phyloP scores from a whole-genome alignment of 2,329 filamentous ascomycete species.

The Ceratocystis cacaofunesta region DNA sequence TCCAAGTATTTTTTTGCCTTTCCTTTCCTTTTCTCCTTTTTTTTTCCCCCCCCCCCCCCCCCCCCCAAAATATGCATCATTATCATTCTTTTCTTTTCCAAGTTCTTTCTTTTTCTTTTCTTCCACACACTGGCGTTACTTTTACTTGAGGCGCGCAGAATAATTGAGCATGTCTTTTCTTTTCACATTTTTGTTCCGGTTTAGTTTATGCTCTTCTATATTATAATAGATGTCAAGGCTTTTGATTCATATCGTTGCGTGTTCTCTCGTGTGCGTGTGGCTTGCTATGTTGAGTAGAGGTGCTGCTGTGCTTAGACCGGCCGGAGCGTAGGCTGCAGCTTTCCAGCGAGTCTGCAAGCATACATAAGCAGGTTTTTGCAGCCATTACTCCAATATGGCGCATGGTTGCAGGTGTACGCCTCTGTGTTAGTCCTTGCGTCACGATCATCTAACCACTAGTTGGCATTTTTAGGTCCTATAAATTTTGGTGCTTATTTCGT shows the following conservation, averaged over 20 bases:
- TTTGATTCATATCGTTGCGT: background rate
- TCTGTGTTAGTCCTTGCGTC: background rate
- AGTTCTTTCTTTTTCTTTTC: background rate
- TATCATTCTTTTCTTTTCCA: background rate
- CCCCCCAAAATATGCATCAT: background rate
- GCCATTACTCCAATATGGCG: too few species aligned
- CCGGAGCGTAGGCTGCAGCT: too few species aligned
- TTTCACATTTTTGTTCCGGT: background rate
- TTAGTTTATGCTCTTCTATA: background rate
- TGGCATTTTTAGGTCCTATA: background rate
- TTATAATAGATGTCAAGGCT: conserved; percentile 4
- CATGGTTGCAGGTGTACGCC: too few species aligned
- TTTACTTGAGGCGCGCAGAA: background rate
- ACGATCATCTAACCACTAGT: background rate
- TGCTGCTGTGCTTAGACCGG: too few species aligned
- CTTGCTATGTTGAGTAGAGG: background rate
- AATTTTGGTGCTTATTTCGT: background rate
- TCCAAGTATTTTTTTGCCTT: too few species aligned
- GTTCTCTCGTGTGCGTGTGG: background rate
- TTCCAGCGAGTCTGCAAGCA: too few species aligned
- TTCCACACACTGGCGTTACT: background rate
- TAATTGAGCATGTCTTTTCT: conserved; percentile 11
- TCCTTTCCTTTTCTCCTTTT: background rate
- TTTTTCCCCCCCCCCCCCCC: background rate
- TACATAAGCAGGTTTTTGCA: too few species aligned